Evolutionary conservation across 2,329 filamentous ascomycete species (phyloP).

Genomic region (Ceratocystiopsis sp.): DNA sequence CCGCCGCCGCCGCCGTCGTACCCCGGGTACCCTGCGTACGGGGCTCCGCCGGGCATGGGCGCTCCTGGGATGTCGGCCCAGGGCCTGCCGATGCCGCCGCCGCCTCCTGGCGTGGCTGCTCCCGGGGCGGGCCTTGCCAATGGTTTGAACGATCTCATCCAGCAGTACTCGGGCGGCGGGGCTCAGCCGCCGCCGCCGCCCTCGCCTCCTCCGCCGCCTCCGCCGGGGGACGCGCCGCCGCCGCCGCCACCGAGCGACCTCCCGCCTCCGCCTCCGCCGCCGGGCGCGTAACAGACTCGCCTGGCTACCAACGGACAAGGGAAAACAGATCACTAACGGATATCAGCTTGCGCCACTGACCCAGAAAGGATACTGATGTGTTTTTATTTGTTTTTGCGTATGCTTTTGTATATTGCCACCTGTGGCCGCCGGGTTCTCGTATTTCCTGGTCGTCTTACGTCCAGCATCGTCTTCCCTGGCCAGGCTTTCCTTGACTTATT

Average conservation of each 20-base stretch:
- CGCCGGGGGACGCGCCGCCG: conserved; percentile 15
- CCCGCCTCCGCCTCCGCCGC: conserved; percentile 17
- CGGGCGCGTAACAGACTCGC: conserved; percentile 10
- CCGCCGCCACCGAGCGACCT: conserved; percentile 20
- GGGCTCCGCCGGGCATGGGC: conserved; percentile 33
- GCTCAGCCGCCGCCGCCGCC: not conserved
- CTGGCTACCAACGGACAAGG: too few relatives aligned
- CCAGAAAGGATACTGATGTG: too few relatives aligned
- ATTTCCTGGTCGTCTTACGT: too few relatives aligned
- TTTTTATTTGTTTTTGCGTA: too few relatives aligned
- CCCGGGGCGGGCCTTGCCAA: conserved; percentile 31
- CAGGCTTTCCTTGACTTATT: too few relatives aligned
- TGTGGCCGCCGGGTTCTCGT: too few relatives aligned
- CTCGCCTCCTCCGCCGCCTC: conserved; percentile 7
- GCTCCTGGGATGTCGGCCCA: conserved; percentile 4
- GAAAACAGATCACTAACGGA: too few relatives aligned
- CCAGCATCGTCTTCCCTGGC: too few relatives aligned
- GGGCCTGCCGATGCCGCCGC: conserved; percentile 7
- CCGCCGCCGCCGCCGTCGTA: conserved; percentile 24
- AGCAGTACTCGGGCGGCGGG: conserved; percentile 31
- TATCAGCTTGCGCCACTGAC: too few relatives aligned
- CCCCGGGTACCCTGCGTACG: conserved; percentile 21
- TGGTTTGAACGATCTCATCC: conserved; percentile 46
- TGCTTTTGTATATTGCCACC: too few relatives aligned
- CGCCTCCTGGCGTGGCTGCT: conserved; percentile 15